Conservation (phyloP, 2,329 filamentous ascomycete species). For the Xylogone sp. region DNA sequence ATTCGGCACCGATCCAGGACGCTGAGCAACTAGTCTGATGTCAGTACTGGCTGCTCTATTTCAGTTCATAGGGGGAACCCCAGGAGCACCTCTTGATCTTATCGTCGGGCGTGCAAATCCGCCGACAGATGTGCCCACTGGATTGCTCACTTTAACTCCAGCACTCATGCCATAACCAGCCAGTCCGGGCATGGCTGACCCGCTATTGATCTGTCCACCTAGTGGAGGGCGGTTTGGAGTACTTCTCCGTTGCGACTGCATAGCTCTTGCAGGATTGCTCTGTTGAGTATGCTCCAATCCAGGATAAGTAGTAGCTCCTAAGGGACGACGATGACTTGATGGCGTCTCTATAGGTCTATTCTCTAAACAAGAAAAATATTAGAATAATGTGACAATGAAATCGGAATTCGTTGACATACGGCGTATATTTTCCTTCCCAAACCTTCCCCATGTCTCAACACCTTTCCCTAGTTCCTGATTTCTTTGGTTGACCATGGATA, state of each 20-base stretch:
- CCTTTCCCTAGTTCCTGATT: conserved; percentile 3
- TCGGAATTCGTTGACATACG: conserved; percentile 10
- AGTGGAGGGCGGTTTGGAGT: conserved; percentile 18
- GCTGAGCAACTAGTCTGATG: conserved; percentile 18
- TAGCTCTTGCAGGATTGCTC: conserved; percentile 12
- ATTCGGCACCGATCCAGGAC: conserved; percentile 8
- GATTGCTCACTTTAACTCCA: conserved; percentile 29
- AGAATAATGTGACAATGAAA: not conserved
- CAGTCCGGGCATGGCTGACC: conserved; percentile 15
- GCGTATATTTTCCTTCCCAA: conserved; percentile 12
- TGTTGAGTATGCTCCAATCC: conserved; percentile 14
- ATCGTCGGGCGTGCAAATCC: conserved; percentile 13
- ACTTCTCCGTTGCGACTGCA: conserved; percentile 11
- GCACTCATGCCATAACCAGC: conserved; percentile 30
- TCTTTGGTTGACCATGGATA: conserved; percentile 8
- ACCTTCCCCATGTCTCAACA: conserved; percentile 16
- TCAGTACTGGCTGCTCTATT: not conserved
- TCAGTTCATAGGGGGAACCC: not conserved
- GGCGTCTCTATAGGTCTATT: conserved; percentile 21
- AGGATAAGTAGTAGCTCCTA: conserved; percentile 9
- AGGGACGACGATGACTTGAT: conserved; percentile 26
- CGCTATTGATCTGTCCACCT: conserved; percentile 13
- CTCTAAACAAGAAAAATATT: conserved; percentile 12
- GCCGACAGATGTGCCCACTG: conserved; percentile 7
- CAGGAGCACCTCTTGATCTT: conserved; percentile 21